Percentiles rank a stretch among this genome's conserved stretches.
phyloP scores from a whole-genome alignment of 768 basidiomycete species.

The Suillus lakei region DNA sequence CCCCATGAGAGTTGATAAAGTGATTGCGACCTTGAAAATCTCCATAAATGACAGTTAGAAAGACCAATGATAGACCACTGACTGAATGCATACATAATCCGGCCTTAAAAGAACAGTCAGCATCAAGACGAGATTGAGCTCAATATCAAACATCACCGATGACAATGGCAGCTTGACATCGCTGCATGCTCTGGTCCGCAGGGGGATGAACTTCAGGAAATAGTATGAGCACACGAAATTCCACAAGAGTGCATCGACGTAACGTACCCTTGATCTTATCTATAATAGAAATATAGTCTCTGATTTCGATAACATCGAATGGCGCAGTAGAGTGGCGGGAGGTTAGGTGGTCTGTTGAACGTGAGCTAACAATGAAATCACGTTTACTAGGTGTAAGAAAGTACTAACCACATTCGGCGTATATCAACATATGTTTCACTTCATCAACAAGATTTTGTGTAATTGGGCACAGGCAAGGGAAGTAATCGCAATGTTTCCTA shows the following conservation, averaged over 20 bases:
- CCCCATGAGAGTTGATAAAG: constrained; percentile 49
- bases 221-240: neutral
- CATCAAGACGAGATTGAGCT: constrained; percentile 3
- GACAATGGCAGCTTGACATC: constrained; percentile 25
- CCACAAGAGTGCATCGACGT: neutral
- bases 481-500: constrained; percentile 42
- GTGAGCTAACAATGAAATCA: neutral
- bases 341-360: constrained; percentile 30
- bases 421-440: neutral
- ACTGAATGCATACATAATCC: constrained; percentile 37
- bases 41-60: neutral
- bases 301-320: constrained; percentile 22
- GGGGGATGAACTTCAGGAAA: neutral
- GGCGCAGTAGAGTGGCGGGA: constrained; percentile 32
- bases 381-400: neutral
- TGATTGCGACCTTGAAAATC: constrained; percentile 32
- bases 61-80: constrained; percentile 5
- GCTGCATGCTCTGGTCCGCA: constrained; percentile 1
- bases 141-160: constrained; percentile 20
- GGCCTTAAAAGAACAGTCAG: constrained; percentile 26
- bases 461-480: constrained; percentile 17
- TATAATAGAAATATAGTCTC: constrained; percentile 28
- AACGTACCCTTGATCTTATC: constrained; percentile 29
- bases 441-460: neutral
- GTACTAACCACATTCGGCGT: constrained; percentile 6